Conservation (phyloP, 257 asterid genomes). For the Agastache rugosa region DNA sequence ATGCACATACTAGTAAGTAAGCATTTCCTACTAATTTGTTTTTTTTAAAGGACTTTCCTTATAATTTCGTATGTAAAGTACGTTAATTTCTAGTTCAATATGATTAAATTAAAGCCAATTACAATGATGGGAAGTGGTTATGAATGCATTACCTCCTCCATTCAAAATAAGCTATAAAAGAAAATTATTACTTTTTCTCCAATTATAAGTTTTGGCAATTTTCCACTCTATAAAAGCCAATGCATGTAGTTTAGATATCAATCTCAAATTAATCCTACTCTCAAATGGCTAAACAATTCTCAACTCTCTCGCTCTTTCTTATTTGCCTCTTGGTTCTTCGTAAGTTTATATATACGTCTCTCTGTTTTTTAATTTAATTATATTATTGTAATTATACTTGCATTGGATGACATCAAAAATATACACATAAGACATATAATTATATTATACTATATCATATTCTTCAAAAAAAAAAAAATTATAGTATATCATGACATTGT, state of each 20-base stretch:
- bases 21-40: too few species aligned
- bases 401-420: too few species aligned
- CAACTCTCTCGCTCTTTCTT: constrained; percentile 7
- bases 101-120: not conserved
- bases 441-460: too few species aligned
- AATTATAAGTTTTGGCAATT: not conserved
- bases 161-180: not conserved
- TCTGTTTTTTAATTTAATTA: too few species aligned
- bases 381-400: too few species aligned
- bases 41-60: too few species aligned
- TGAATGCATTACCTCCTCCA: not conserved
- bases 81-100: too few species aligned
- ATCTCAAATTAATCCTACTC: not conserved
- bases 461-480: too few species aligned
- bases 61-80: too few species aligned
- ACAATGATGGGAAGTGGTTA: not conserved
- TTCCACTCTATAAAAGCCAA: not conserved
- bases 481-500: too few species aligned
- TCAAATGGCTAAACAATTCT: constrained; percentile 12
- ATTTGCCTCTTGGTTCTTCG: constrained; percentile 24
- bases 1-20: too few species aligned
- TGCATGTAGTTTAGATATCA: not conserved
- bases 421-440: too few species aligned
- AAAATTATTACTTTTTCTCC: not conserved
- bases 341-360: not conserved